These are phyloP conservation scores for Metarhizium brunneum DNA, from an alignment of 2,329 filamentous ascomycete genomes.

Conservation along the genomic window DNA sequence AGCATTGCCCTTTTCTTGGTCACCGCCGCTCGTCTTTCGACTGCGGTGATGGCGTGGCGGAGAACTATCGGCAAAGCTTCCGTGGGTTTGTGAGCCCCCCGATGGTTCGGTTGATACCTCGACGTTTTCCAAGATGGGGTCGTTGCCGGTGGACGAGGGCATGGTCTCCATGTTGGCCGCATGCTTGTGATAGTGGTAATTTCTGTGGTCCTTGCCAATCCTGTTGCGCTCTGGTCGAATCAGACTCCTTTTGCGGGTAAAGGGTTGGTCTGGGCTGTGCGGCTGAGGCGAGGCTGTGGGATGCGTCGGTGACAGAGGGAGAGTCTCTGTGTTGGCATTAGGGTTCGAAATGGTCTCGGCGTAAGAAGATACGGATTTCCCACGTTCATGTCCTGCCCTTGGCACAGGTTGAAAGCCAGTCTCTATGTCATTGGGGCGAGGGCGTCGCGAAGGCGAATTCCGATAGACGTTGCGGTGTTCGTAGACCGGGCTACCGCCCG, in stretches of 20 bases:
- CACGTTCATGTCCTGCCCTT: conserved; percentile 39
- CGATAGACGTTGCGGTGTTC: conserved; percentile 57
- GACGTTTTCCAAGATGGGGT: conserved; percentile 73
- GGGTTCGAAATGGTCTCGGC: conserved; percentile 46
- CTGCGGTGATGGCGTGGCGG: conserved; percentile 25
- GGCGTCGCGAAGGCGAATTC: conserved; percentile 58
- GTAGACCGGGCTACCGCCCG: conserved; percentile 51
- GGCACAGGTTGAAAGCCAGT: conserved; percentile 42
- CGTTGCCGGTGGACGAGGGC: conserved; percentile 87
- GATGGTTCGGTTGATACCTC: conserved; percentile 53
- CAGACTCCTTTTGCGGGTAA: conserved; percentile 72
- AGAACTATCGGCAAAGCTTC: conserved; percentile 36
- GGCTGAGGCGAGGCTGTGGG: conserved; percentile 22
- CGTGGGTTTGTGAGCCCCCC: conserved; percentile 34
- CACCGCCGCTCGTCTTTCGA: conserved; percentile 21
- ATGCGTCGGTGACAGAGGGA: conserved; percentile 41
- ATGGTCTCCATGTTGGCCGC: conserved; percentile 84
- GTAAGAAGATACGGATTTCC: conserved; percentile 48
- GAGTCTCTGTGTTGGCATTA: conserved; percentile 46
- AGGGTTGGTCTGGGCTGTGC: conserved; percentile 21
- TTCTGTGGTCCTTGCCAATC: conserved; percentile 79
- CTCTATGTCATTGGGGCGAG: conserved; percentile 61
- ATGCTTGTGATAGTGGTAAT: conserved; percentile 93
- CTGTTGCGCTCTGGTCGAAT: conserved; percentile 81
- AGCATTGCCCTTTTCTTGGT: conserved; percentile 22